Percentiles rank a stretch among this genome's conserved stretches.
phyloP scores from a whole-genome alignment of 164 flowering plant genomes.

The Liquidambar formosana region DNA sequence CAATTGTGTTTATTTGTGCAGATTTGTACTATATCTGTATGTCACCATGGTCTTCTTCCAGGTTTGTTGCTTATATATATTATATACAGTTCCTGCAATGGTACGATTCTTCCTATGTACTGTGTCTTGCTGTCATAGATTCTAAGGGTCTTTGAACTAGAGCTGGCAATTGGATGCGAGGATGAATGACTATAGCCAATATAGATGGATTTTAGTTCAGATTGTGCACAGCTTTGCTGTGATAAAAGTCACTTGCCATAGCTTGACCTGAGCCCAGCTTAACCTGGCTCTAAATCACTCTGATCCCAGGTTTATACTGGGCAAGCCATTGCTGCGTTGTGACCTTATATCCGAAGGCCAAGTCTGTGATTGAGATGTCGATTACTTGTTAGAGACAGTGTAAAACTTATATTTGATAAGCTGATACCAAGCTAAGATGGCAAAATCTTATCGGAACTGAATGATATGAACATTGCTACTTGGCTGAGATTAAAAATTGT shows the following conservation, averaged over 20 bases:
- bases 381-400: too few species aligned
- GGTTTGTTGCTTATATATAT: conserved; percentile 47
- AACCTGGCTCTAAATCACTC: neutral
- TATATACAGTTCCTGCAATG: neutral
- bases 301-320: neutral
- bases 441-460: neutral
- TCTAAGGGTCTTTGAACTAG: neutral
- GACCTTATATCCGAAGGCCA: neutral
- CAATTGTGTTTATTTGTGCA: conserved; percentile 40
- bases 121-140: neutral
- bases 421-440: too few species aligned
- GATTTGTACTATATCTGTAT: conserved; percentile 55
- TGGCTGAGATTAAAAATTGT: too few species aligned
- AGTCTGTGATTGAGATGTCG: too few species aligned
- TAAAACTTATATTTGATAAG: too few species aligned
- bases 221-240: too few species aligned
- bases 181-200: too few species aligned
- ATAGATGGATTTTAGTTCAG: too few species aligned
- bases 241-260: too few species aligned
- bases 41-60: conserved; percentile 59
- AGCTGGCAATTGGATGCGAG: neutral
- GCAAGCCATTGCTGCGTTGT: conserved; percentile 2
- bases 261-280: too few species aligned
- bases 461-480: neutral
- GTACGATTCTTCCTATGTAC: neutral